Evolutionary conservation across 768 basidiomycete species (phyloP).

Genomic region (Pisolithus albus): DNA sequence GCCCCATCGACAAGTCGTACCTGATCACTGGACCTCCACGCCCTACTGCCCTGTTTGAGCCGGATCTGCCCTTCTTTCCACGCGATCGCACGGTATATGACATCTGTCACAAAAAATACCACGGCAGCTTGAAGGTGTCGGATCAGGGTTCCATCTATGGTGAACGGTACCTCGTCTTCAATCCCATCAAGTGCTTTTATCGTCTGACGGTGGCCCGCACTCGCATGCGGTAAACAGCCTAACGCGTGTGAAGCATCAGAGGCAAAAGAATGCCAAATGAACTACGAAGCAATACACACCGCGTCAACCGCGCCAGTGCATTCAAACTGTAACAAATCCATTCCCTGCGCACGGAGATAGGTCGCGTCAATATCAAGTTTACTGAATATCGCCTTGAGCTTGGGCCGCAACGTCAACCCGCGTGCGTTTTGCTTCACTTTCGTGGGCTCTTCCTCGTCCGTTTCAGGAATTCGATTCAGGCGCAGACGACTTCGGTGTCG

Average conservation of each 20-base stretch:
- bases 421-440: conserved; percentile 14
- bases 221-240: conserved; percentile 28
- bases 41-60: conserved; percentile 53
- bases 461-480: conserved; percentile 7
- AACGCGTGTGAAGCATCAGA: conserved; percentile 5
- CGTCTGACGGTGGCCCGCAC: conserved; percentile 1
- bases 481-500: conserved; percentile 5
- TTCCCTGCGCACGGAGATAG: conserved; percentile 34
- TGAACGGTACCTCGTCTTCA: conserved; percentile 15
- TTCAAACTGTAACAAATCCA: conserved; percentile 38
- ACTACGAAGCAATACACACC: conserved; percentile 29
- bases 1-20: conserved; percentile 19
- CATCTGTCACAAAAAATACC: conserved; percentile 44
- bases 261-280: conserved; percentile 12
- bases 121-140: conserved; percentile 39
- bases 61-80: conserved; percentile 52
- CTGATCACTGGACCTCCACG: conserved; percentile 46
- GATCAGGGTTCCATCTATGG: conserved; percentile 46
- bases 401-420: conserved; percentile 42
- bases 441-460: conserved; percentile 1
- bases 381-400: conserved; percentile 35
- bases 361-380: conserved; percentile 40
- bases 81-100: conserved; percentile 46
- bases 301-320: conserved; percentile 33
- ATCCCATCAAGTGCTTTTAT: conserved; percentile 13